These are phyloP conservation scores for Aureobasidium musti DNA, from an alignment of 2,329 filamentous ascomycete genomes.

Conservation along the genomic window DNA sequence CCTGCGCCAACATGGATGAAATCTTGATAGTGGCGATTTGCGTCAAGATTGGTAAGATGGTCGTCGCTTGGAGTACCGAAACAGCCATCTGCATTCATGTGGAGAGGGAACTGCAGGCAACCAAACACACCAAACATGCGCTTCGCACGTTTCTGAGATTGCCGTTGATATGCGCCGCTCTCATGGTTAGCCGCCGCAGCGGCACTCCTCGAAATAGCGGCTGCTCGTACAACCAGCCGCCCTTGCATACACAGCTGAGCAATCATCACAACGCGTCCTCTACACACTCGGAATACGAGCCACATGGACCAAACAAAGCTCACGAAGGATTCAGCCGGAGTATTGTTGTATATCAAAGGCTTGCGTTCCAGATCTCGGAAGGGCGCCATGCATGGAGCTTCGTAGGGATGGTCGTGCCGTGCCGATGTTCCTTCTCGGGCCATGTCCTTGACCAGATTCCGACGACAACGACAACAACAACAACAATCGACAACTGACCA, in stretches of 20 bases:
- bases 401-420: neutral
- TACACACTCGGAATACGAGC: too few species aligned
- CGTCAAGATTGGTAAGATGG: neutral
- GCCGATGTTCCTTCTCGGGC: constrained; percentile 1
- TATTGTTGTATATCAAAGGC: neutral
- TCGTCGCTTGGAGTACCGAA: neutral
- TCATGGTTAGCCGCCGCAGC: neutral
- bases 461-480: neutral
- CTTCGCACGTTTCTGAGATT: neutral
- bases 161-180: neutral
- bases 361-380: neutral
- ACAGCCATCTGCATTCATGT: neutral
- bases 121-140: neutral
- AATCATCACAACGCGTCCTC: neutral
- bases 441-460: neutral
- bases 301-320: neutral
- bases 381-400: constrained; percentile 6
- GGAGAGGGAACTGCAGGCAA: neutral
- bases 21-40: neutral
- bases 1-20: neutral
- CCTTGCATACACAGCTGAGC: constrained; percentile 21
- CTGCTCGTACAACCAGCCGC: neutral
- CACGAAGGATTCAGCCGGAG: neutral
- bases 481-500: neutral
- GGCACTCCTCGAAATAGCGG: neutral